Conservation (phyloP, 805 yeast genomes). For the Barnettozyma sp. region DNA sequence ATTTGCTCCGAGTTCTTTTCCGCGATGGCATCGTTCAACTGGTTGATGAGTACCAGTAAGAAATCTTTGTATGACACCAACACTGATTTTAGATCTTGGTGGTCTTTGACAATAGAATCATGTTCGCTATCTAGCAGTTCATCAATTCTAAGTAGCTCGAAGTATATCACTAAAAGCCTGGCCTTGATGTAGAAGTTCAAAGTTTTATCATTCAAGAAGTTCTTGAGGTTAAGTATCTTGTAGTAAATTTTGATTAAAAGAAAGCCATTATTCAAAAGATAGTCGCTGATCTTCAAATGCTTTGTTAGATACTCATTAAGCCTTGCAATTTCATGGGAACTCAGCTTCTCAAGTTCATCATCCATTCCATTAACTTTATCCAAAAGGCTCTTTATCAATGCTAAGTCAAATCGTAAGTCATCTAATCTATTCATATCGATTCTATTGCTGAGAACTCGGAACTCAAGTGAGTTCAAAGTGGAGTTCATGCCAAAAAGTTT, state of each 20-base stretch:
- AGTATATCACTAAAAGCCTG: conserved; percentile 56
- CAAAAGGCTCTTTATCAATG: conserved; percentile 2
- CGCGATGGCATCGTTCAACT: conserved; percentile 48
- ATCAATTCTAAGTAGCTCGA: conserved; percentile 43
- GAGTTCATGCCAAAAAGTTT: conserved; percentile 3
- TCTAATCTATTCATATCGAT: conserved; percentile 7
- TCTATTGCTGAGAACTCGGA: conserved; percentile 6
- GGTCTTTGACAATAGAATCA: conserved; percentile 19
- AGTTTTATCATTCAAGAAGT: conserved; percentile 43
- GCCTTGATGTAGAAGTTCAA: conserved; percentile 60
- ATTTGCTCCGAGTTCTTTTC: conserved; percentile 49
- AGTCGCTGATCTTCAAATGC: conserved; percentile 10
- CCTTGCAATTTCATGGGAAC: not conserved
- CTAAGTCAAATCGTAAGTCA: conserved; percentile 6
- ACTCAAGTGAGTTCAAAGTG: conserved; percentile 5
- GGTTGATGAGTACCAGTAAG: conserved; percentile 50
- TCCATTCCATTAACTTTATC: conserved; percentile 8
- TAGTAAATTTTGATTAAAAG: conserved; percentile 23
- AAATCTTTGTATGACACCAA: conserved; percentile 49
- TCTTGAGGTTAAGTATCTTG: conserved; percentile 41
- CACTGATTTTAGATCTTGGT: conserved; percentile 34
- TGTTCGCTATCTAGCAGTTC: conserved; percentile 21
- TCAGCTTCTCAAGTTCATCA: conserved; percentile 6
- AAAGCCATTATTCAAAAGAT: conserved; percentile 19
- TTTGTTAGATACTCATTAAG: conserved; percentile 6